Conservation (phyloP, 2,329 filamentous ascomycete species). For the Aspergillus flavus region DNA sequence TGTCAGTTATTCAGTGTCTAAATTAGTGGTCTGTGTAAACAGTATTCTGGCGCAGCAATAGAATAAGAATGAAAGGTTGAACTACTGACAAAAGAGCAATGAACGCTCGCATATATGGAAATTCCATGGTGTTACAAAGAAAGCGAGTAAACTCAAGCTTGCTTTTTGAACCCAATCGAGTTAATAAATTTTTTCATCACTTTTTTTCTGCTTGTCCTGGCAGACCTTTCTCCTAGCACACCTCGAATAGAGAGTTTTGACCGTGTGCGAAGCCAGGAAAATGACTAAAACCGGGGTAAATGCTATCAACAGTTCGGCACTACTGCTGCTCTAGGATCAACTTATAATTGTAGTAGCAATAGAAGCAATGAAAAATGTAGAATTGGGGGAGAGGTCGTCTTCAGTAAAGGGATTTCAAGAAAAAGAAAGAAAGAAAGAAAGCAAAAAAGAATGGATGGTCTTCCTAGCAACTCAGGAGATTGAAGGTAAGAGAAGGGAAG, state of each 20-base stretch:
- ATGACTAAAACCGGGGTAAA: not conserved
- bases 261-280: not conserved
- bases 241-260: not conserved
- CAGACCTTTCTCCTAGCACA: not conserved
- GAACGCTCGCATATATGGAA: slow-evolving; percentile 44
- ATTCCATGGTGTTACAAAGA: slow-evolving; percentile 31
- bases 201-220: not conserved
- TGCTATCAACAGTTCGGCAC: not conserved
- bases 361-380: not conserved
- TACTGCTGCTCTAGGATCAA: not conserved
- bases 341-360: not conserved
- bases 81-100: slow-evolving; percentile 45
- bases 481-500: slow-evolving; percentile 11
- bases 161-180: not conserved
- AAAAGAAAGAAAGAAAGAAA: slow-evolving; percentile 9
- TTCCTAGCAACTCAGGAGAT: not conserved
- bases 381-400: not conserved
- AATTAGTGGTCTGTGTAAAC: not conserved
- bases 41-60: not conserved
- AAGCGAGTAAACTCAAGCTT: slow-evolving; percentile 4
- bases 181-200: not conserved
- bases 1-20: not conserved
- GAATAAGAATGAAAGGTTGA: slow-evolving; percentile 8
- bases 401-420: not conserved
- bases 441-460: slow-evolving; percentile 12